These are phyloP conservation scores for Coniochaeta sp. DNA, from an alignment of 2,329 filamentous ascomycete species.

Conservation along the genomic window DNA sequence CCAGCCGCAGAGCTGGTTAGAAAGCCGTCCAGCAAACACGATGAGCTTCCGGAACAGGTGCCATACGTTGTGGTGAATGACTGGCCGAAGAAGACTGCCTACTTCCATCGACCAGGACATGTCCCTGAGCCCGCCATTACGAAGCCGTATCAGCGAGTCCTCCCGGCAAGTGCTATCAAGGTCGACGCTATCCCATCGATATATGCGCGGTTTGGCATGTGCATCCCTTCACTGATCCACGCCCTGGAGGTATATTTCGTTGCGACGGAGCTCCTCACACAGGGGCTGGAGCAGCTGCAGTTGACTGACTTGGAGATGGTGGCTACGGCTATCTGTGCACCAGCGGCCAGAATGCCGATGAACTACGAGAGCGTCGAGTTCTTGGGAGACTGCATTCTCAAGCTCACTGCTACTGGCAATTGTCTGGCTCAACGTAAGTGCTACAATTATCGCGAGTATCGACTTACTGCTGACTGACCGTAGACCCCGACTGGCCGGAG, in stretches of 20 bases:
- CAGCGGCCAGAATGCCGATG: conserved; percentile 46
- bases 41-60: conserved; percentile 30
- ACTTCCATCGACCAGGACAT: conserved; percentile 36
- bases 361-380: conserved; percentile 86
- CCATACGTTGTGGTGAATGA: conserved; percentile 40
- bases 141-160: conserved; percentile 34
- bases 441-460: neutral
- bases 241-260: conserved; percentile 59
- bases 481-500: conserved; percentile 66
- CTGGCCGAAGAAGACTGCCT: conserved; percentile 50
- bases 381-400: conserved; percentile 76
- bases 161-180: conserved; percentile 39
- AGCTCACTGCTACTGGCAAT: conserved; percentile 62
- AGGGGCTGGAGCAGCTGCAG: conserved; percentile 41
- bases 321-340: conserved; percentile 62
- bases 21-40: conserved; percentile 25
- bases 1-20: conserved; percentile 33
- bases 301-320: conserved; percentile 50
- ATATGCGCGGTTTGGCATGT: conserved; percentile 43
- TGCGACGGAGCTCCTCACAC: conserved; percentile 50
- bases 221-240: conserved; percentile 68
- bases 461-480: neutral
- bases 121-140: conserved; percentile 3
- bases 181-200: conserved; percentile 38
- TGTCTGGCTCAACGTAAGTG: conserved; percentile 45